These are phyloP conservation scores for Panellus pusillus DNA, from an alignment of 768 basidiomycete species.

Conservation along the genomic window DNA sequence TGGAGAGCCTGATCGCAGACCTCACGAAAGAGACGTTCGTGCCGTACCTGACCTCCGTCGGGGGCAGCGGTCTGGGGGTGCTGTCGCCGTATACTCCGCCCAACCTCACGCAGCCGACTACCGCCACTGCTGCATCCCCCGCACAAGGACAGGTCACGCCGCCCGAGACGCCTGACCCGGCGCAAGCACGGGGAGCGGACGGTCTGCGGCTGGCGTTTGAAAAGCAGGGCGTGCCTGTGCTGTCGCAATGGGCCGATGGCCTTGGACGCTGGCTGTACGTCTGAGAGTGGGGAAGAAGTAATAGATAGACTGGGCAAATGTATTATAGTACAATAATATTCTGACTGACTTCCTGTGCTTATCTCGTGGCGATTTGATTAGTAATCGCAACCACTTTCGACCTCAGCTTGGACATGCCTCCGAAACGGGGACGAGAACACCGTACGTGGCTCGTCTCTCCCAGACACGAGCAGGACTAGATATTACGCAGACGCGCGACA, in stretches of 20 bases:
- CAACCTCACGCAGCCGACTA: conserved; percentile 27
- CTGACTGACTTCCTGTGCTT: no score
- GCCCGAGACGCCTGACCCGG: conserved; percentile 42
- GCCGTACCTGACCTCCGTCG: conserved; percentile 90
- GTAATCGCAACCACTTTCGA: no score
- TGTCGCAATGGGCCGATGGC: conserved; percentile 52
- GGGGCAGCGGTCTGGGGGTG: conserved; percentile 90
- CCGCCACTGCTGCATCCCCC: conserved; percentile 23
- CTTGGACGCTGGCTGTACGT: conserved; percentile 66
- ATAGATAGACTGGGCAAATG: background rate
- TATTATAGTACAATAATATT: background rate
- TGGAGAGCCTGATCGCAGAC: conserved; percentile 57
- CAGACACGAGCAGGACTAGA: background rate
- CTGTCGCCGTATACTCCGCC: conserved; percentile 60
- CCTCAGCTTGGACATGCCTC: background rate
- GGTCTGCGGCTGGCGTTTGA: conserved; percentile 46
- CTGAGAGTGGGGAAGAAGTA: conserved; percentile 25
- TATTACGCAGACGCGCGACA: conserved; percentile 46
- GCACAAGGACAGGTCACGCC: conserved; percentile 42
- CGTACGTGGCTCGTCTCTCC: conserved; percentile 1
- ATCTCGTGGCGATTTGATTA: no score
- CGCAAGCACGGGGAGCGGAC: background rate
- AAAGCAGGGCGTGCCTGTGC: conserved; percentile 37
- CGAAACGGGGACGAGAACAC: conserved; percentile 19
- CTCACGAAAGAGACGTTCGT: conserved; percentile 68